Conservation (phyloP, 352 stramenopile genomes). For the Globisporangium uncinulatum region DNA sequence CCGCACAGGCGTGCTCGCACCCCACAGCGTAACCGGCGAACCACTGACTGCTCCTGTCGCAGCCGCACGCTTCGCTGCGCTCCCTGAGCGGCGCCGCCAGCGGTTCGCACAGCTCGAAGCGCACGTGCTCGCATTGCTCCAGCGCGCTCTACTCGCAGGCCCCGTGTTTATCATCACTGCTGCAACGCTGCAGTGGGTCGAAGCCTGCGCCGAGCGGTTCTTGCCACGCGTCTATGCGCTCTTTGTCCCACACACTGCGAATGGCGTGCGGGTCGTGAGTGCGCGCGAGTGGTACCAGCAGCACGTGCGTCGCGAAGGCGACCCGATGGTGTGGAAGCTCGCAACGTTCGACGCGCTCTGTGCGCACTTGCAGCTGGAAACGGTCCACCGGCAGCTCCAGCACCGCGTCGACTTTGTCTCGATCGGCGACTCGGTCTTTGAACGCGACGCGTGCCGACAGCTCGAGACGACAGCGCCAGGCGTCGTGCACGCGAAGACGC, state of each 20-base stretch:
- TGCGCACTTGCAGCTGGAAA: conserved; percentile 36
- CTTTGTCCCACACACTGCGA: conserved; percentile 20
- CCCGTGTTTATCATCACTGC: conserved; percentile 67
- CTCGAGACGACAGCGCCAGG: conserved; percentile 26
- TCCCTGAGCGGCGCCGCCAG: too few species aligned
- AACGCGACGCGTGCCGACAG: conserved; percentile 46
- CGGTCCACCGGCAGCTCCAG: conserved; percentile 23
- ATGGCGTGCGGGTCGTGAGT: conserved; percentile 43
- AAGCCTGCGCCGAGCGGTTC: conserved; percentile 34
- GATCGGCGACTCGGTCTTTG: conserved; percentile 44
- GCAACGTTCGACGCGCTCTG: conserved; percentile 48
- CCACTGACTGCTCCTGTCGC: too few species aligned
- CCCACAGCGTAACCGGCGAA: conserved; percentile 18
- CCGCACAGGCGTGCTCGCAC: conserved; percentile 30
- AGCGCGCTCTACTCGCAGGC: conserved; percentile 27
- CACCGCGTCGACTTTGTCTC: conserved; percentile 41
- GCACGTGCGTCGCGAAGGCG: conserved; percentile 25
- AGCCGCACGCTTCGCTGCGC: too few species aligned
- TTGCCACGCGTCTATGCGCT: conserved; percentile 38
- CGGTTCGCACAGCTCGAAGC: conserved; percentile 21
- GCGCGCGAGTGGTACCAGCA: conserved; percentile 53
- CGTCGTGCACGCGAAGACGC: conserved; percentile 40
- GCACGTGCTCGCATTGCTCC: conserved; percentile 35
- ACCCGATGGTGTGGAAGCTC: conserved; percentile 45
- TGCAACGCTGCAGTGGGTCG: conserved; percentile 45